Percentiles rank a stretch among this genome's conserved stretches.
Evolutionary conservation across 306 rosid genomes (phyloP).

Genomic region (Sophora flavescens): DNA sequence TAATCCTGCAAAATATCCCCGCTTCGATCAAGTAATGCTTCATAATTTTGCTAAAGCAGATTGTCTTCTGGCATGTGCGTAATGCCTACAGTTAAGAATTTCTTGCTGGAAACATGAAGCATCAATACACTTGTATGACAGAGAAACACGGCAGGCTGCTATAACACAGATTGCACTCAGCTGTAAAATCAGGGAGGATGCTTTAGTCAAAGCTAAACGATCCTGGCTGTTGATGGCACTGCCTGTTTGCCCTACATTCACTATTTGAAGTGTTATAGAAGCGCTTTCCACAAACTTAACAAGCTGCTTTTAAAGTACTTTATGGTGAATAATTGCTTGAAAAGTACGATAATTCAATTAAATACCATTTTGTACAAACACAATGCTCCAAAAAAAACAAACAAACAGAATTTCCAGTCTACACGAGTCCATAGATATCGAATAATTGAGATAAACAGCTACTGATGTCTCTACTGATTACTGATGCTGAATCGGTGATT

Average conservation of each 20-base stretch:
- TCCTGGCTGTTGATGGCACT: background rate
- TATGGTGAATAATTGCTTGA: slow-evolving; percentile 6
- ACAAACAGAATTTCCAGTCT: slow-evolving; percentile 42
- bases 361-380: slow-evolving; percentile 60
- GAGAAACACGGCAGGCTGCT: background rate
- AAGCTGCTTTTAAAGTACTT: slow-evolving; percentile 1
- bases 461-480: slow-evolving; percentile 37
- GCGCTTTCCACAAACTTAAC: slow-evolving; percentile 24
- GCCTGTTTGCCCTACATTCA: background rate
- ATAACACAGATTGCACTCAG: no score
- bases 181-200: no score
- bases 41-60: slow-evolving; percentile 26
- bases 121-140: background rate
- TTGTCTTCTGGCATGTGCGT: slow-evolving; percentile 28
- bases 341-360: slow-evolving; percentile 44
- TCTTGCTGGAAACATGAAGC: slow-evolving; percentile 1
- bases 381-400: slow-evolving; percentile 46
- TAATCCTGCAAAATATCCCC: slow-evolving; percentile 34
- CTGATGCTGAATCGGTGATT: slow-evolving; percentile 38
- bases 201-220: background rate
- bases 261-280: background rate
- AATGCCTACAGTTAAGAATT: background rate
- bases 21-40: slow-evolving; percentile 8
- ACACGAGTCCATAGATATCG: slow-evolving; percentile 41
- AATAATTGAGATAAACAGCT: slow-evolving; percentile 26